Conservation (phyloP, 2,329 filamentous ascomycete genomes). For the Paradendryphiella salina region DNA sequence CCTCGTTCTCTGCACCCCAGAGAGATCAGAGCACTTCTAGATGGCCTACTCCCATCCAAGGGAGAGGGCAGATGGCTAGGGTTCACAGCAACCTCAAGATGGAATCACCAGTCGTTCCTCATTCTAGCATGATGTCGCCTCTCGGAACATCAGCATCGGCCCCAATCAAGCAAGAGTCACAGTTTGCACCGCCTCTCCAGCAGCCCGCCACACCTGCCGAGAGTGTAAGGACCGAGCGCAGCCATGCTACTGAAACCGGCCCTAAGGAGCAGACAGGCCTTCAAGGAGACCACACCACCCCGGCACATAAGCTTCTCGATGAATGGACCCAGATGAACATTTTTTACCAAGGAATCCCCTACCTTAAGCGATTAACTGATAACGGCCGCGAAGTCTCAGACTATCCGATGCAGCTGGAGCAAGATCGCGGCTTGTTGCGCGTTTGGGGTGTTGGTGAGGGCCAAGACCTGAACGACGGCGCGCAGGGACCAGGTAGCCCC, state of each 20-base stretch:
- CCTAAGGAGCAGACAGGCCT: constrained; percentile 54
- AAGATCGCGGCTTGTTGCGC: constrained; percentile 71
- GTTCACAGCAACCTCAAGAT: constrained; percentile 41
- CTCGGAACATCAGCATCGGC: constrained; percentile 28
- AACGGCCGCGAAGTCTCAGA: constrained; percentile 62
- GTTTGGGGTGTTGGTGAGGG: constrained; percentile 81
- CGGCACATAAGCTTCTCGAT: constrained; percentile 78
- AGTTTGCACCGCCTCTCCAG: constrained; percentile 25
- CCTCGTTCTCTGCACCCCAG: constrained; percentile 27
- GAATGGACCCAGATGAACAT: constrained; percentile 61
- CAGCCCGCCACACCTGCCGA: constrained; percentile 43
- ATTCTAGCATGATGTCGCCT: constrained; percentile 38
- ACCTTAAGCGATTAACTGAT: constrained; percentile 66
- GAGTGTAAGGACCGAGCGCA: constrained; percentile 36
- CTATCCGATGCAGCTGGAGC: constrained; percentile 77
- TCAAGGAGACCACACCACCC: constrained; percentile 83
- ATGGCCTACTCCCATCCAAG: constrained; percentile 38
- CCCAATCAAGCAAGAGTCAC: constrained; percentile 39
- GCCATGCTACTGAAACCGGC: constrained; percentile 17
- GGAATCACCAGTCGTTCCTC: constrained; percentile 36
- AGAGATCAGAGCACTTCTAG: constrained; percentile 34
- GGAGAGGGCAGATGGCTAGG: constrained; percentile 29
- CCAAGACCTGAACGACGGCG: constrained; percentile 59
- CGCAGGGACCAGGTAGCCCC: constrained; percentile 42
- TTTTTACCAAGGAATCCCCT: constrained; percentile 56